Evolutionary conservation across 2,329 filamentous ascomycete species (phyloP).

Genomic region (Xylariales sp.): DNA sequence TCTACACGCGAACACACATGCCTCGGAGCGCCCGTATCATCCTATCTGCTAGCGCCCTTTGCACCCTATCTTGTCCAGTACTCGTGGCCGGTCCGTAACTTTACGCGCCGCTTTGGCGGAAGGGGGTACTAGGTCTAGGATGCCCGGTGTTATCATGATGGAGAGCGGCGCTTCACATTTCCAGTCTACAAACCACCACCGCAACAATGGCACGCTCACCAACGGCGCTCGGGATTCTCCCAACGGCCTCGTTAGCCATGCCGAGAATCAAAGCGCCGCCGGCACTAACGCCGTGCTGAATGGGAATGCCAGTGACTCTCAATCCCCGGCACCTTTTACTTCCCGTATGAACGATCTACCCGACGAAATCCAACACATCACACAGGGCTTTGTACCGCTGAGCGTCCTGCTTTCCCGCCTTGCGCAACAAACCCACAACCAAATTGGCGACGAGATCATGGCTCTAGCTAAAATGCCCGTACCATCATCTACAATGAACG

Average conservation of each 20-base stretch:
- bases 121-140: constrained; percentile 53
- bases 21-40: constrained; percentile 35
- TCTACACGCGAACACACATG: constrained; percentile 33
- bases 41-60: constrained; percentile 20
- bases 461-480: constrained; percentile 77
- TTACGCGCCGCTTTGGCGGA: constrained; percentile 49
- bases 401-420: constrained; percentile 80
- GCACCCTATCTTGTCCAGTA: constrained; percentile 21
- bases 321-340: constrained; percentile 24
- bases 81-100: constrained; percentile 30
- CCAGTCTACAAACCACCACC: constrained; percentile 66
- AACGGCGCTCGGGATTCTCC: constrained; percentile 45
- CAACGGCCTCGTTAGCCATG: constrained; percentile 38
- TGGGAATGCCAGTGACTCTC: constrained; percentile 45
- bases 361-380: constrained; percentile 76
- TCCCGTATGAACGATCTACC: constrained; percentile 68
- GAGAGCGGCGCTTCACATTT: constrained; percentile 66
- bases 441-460: constrained; percentile 75
- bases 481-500: constrained; percentile 64
- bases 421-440: constrained; percentile 85
- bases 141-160: constrained; percentile 67
- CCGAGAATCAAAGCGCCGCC: constrained; percentile 39
- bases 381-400: constrained; percentile 80
- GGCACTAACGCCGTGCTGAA: constrained; percentile 49
- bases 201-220: constrained; percentile 58